Conservation (phyloP, 202 grass and related monocot genomes). For the Hordeum pubiflorum region DNA sequence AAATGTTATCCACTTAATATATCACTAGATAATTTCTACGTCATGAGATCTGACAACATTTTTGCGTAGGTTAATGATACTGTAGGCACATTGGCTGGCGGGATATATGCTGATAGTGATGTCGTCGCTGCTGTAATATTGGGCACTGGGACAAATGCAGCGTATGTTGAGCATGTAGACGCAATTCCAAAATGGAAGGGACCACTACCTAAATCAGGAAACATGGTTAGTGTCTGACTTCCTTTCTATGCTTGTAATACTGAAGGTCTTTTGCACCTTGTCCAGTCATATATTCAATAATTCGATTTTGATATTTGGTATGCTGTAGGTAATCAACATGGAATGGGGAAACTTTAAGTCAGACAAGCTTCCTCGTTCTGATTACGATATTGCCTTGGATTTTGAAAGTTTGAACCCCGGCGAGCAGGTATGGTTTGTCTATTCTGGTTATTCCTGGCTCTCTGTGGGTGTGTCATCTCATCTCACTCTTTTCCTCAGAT, state of each 20-base stretch:
- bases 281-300: not conserved
- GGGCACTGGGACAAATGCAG: conserved; percentile 96
- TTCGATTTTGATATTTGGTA: conserved; percentile 12
- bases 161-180: conserved; percentile 79
- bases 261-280: conserved; percentile 2
- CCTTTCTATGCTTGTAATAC: not conserved
- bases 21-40: not conserved
- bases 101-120: conserved; percentile 76
- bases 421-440: conserved; percentile 63
- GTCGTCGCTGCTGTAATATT: conserved; percentile 78
- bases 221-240: conserved; percentile 59
- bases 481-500: conserved; percentile 45
- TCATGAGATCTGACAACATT: conserved; percentile 11
- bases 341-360: conserved; percentile 98
- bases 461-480: not conserved
- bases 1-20: not conserved
- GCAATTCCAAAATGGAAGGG: conserved; percentile 89
- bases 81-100: conserved; percentile 89
- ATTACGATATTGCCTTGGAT: conserved; percentile 70
- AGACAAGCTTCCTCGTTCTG: conserved; percentile 64
- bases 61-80: conserved; percentile 83
- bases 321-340: conserved; percentile 93
- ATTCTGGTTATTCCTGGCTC: not conserved
- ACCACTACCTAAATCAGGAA: conserved; percentile 62
- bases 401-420: conserved; percentile 88